Conservation (phyloP, 495 filamentous ascomycete genomes). For the Neurospora sp. region DNA sequence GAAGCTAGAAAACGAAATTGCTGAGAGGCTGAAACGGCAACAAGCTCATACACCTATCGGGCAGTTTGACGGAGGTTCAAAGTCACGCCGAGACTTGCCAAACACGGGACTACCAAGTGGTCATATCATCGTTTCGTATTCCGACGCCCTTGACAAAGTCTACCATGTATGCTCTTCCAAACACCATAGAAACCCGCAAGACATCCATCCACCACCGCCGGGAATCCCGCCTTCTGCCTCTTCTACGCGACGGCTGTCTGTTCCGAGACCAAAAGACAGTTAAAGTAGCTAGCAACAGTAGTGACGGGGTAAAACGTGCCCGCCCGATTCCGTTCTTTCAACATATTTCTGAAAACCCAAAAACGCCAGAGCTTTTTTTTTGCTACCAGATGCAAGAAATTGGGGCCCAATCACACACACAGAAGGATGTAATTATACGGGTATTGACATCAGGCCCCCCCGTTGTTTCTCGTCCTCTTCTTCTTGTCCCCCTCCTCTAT, state of each 20-base stretch:
- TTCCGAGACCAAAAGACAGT: not conserved
- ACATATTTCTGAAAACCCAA: slow-evolving; percentile 9
- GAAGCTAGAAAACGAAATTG: not conserved
- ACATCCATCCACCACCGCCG: not conserved
- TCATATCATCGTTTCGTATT: not conserved
- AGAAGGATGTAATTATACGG: slow-evolving; percentile 7
- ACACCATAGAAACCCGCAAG: not conserved
- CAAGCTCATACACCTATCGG: not conserved
- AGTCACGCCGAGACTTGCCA: not conserved
- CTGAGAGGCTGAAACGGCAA: not conserved
- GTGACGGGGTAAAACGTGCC: not conserved
- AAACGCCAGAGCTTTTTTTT: slow-evolving; percentile 25
- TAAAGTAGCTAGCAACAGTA: not conserved
- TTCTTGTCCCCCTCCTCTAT: slow-evolving; percentile 1
- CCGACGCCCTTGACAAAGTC: not conserved
- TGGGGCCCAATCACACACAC: slow-evolving; percentile 5
- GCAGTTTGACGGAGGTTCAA: not conserved
- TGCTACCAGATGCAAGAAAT: slow-evolving; percentile 19
- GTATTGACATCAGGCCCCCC: slow-evolving; percentile 4
- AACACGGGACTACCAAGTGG: not conserved
- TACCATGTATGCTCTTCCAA: not conserved
- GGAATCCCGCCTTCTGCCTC: not conserved
- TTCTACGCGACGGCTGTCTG: not conserved
- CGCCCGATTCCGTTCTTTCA: not conserved
- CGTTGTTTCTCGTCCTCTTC: not conserved